A percentile compares a stretch with the other conserved stretches of the same genome.
Evolutionary conservation across 164 flowering plant genomes (phyloP).

Genomic region (Liquidambar formosana): DNA sequence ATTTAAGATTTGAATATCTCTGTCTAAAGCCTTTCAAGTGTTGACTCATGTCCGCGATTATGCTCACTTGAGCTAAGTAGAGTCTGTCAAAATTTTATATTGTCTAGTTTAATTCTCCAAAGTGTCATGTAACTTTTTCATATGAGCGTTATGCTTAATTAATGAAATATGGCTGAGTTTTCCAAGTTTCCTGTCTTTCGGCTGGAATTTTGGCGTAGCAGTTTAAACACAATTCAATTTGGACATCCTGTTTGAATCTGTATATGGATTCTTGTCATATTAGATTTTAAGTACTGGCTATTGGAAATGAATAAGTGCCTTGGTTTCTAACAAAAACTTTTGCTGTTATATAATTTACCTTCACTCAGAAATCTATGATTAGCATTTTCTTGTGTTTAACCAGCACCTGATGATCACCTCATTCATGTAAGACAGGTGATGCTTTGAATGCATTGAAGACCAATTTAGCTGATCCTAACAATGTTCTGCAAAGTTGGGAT

Average conservation of each 20-base stretch:
- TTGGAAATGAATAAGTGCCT: neutral
- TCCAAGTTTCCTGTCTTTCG: no score
- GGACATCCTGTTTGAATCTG: neutral
- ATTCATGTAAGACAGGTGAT: constrained; percentile 41
- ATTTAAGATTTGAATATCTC: no score
- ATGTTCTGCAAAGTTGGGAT: constrained; percentile 71
- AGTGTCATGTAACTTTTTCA: no score
- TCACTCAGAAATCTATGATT: neutral
- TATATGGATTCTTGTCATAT: neutral
- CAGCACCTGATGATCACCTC: neutral
- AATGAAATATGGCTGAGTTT: no score
- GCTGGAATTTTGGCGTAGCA: no score
- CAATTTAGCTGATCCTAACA: constrained; percentile 52
- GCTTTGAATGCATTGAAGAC: constrained; percentile 57
- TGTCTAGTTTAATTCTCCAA: no score
- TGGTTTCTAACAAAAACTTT: neutral
- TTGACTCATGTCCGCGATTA: no score
- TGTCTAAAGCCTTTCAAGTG: no score
- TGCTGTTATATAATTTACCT: neutral
- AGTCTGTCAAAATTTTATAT: no score
- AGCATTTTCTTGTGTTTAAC: neutral
- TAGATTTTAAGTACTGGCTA: neutral
- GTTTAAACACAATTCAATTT: neutral
- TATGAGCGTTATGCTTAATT: no score
- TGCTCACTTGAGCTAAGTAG: no score